These are phyloP conservation scores for Verticillium zaregamsianum DNA, from an alignment of 2,329 filamentous ascomycete genomes.

Conservation along the genomic window DNA sequence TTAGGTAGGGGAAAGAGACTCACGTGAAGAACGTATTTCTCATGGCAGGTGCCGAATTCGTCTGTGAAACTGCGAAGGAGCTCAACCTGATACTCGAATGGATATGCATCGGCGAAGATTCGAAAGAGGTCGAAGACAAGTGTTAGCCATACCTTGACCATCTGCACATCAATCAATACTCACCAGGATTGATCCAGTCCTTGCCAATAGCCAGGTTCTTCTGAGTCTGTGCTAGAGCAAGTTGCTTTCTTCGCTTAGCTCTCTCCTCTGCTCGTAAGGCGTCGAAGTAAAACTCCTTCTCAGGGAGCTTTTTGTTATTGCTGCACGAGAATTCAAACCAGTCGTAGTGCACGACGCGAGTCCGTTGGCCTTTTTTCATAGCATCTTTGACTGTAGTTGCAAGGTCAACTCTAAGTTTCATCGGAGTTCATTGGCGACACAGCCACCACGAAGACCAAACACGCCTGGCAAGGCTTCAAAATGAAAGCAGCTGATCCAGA, in stretches of 20 bases:
- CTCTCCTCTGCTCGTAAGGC: constrained; percentile 19
- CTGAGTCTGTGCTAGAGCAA: constrained; percentile 32
- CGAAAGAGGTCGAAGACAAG: constrained; percentile 50
- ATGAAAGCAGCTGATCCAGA: not conserved
- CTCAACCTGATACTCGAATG: constrained; percentile 60
- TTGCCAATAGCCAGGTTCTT: constrained; percentile 28
- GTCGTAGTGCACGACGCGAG: constrained; percentile 42
- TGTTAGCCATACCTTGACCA: not conserved
- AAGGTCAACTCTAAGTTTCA: not conserved
- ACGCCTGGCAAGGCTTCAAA: too few relatives aligned
- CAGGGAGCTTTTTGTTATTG: constrained; percentile 18
- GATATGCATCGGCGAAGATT: constrained; percentile 57
- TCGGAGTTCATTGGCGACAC: not conserved
- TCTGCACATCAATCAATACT: constrained; percentile 15
- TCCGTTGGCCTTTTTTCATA: constrained; percentile 19
- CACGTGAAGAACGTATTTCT: constrained; percentile 51
- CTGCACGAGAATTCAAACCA: constrained; percentile 48
- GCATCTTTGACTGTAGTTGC: constrained; percentile 30
- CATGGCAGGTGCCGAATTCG: constrained; percentile 7
- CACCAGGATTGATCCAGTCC: constrained; percentile 46
- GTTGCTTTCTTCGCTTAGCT: constrained; percentile 22
- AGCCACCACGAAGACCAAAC: not conserved
- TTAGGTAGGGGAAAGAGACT: constrained; percentile 19
- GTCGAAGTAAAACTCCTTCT: constrained; percentile 36
- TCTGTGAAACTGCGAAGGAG: constrained; percentile 28